Evolutionary conservation across 1,284 basidiomycete genomes (phyloP), one percentile per base, ranked within the genome.

Genomic region (Leccinum proliferum): DNA sequence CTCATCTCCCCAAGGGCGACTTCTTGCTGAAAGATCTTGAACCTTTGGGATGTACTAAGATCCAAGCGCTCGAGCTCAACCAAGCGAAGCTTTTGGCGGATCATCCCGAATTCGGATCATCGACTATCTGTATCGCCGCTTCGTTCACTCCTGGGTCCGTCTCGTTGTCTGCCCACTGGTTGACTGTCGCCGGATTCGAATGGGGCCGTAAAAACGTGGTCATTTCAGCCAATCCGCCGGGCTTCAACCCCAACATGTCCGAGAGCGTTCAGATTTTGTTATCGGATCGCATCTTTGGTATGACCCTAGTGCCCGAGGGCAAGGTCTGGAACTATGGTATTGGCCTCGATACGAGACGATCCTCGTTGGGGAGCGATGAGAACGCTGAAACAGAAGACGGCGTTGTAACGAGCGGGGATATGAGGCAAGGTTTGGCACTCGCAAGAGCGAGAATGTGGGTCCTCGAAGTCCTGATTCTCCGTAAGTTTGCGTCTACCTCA

Each of bases 131-230:
- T 74, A 79, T 99, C 68, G 93, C 95, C 1, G 89, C 91, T 50
- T 94, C 97, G 34, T 99, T 99, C 79, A 99, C 97, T 2, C 97
- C 97, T 4, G 97, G 97, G 64, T 98, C 95, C 2, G 93, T 99
- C 43, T 97, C 94, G 34, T 79, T 99, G 50, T 95, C 95, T 52
- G 92, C 96, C 0, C 95, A 98, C 78, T 92, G 88, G 46, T 78
- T 99, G 60, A 90, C 90, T 9, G 89, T 96, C 4, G 83, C 89
- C 60, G 97, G 97, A 15, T 99, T 99, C 75, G 97, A 99, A 74
- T 99, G 96, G 96, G 96, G 96, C 53, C 83, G 97, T 67, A 98
- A 98, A 81, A 95, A 95, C 70, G 77, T 82, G 67, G n/a, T 32
- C 29, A 29, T 5, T 29, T 29, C 29, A 29, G 83, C 89, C 57